Conservation (phyloP, 805 yeast genomes). For the Helenozyma baotianmanensis region DNA sequence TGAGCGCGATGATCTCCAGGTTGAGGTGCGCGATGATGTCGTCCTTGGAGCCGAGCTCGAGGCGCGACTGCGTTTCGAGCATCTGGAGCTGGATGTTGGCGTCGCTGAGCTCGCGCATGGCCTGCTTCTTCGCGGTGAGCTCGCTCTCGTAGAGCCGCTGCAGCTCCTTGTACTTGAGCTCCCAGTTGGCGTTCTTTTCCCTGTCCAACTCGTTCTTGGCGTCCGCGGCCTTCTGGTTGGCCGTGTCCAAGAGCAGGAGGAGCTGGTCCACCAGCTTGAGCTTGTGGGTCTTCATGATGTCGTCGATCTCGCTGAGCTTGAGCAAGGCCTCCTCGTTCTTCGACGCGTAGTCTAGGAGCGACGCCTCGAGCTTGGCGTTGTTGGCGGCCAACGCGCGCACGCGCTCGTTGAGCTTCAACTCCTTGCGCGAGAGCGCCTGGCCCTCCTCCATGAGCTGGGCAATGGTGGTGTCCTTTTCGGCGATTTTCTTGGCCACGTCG, state of each 20-base stretch:
- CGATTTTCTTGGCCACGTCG: slow-evolving; percentile 26
- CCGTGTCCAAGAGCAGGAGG: slow-evolving; percentile 15
- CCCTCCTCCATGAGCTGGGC: slow-evolving; percentile 72
- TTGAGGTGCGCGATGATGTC: slow-evolving; percentile 26
- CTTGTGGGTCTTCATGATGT: slow-evolving; percentile 22
- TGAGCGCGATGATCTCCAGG: slow-evolving; percentile 28
- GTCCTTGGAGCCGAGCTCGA: slow-evolving; percentile 33
- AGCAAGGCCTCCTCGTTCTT: slow-evolving; percentile 29
- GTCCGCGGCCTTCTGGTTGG: slow-evolving; percentile 11
- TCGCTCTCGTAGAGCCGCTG: slow-evolving; percentile 21
- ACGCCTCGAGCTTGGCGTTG: slow-evolving; percentile 27
- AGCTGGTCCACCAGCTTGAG: slow-evolving; percentile 27
- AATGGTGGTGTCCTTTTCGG: slow-evolving; percentile 57
- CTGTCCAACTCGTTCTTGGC: slow-evolving; percentile 14
- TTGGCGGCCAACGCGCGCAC: slow-evolving; percentile 53
- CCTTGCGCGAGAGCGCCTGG: slow-evolving; percentile 63
- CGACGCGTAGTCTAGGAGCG: slow-evolving; percentile 23
- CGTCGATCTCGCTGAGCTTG: slow-evolving; percentile 38
- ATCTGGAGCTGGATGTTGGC: slow-evolving; percentile 30
- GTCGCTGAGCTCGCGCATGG: slow-evolving; percentile 25
- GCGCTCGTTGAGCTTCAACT: slow-evolving; percentile 60
- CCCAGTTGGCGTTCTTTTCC: slow-evolving; percentile 20
- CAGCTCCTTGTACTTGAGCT: slow-evolving; percentile 22
- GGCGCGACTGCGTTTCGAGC: slow-evolving; percentile 14
- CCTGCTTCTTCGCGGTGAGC: slow-evolving; percentile 15